Percentiles rank a stretch among this genome's conserved stretches.
Conservation (phyloP, 176 grass and related monocot genomes). For the Puya raimondii region DNA sequence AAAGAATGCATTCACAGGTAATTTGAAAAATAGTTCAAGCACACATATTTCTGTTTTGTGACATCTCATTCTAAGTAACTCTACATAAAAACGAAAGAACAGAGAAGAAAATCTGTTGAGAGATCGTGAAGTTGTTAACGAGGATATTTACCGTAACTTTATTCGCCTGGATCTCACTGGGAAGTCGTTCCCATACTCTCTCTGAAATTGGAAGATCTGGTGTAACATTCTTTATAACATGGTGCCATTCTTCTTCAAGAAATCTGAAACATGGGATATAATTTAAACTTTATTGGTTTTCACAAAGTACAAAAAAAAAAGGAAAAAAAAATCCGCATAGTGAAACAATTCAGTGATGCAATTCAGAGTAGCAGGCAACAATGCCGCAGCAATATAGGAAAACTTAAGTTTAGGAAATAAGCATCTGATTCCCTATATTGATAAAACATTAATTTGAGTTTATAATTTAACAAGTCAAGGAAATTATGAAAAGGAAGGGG, state of each 20-base stretch:
- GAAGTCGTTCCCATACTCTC: slow-evolving; percentile 39
- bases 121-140: slow-evolving; percentile 1
- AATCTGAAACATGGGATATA: slow-evolving; percentile 26
- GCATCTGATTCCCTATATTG: too few species aligned
- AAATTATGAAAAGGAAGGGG: not conserved
- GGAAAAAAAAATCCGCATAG: not conserved
- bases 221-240: slow-evolving; percentile 31
- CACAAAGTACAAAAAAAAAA: not conserved
- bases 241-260: slow-evolving; percentile 48
- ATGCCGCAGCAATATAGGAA: too few species aligned
- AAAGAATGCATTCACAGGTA: not conserved
- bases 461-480: not conserved
- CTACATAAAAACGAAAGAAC: too few species aligned
- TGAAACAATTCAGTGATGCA: too few species aligned
- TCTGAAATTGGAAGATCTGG: slow-evolving; percentile 38
- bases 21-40: not conserved
- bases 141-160: slow-evolving; percentile 33
- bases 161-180: slow-evolving; percentile 18
- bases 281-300: slow-evolving; percentile 3
- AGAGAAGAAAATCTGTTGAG: slow-evolving; percentile 5
- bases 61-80: too few species aligned
- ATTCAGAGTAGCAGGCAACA: too few species aligned
- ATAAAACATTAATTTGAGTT: not conserved
- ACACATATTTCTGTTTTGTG: too few species aligned
- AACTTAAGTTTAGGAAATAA: too few species aligned